phyloP scores from a whole-genome alignment of 345 rosid species.

The Populus nigra region DNA sequence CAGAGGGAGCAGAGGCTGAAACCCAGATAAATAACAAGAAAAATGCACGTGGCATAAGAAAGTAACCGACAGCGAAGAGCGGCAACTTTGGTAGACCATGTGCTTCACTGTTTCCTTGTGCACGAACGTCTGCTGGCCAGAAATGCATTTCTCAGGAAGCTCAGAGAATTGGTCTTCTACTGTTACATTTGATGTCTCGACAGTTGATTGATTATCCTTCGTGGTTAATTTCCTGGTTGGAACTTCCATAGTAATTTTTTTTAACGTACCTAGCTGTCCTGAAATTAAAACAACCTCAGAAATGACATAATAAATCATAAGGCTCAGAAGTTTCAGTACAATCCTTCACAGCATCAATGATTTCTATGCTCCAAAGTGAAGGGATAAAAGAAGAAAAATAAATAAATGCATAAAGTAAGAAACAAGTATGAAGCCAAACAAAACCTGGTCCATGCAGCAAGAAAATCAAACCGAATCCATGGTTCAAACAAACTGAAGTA shows the following conservation, averaged over 20 bases:
- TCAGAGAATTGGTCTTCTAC: conserved; percentile 3
- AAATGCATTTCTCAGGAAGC: conserved; percentile 3
- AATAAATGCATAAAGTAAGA: background rate
- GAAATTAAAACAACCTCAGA: background rate
- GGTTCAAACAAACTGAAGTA: background rate
- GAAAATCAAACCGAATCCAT: background rate
- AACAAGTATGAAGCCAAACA: background rate
- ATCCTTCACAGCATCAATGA: background rate
- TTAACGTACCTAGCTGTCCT: background rate
- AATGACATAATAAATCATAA: no score
- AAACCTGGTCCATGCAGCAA: background rate
- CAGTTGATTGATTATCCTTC: conserved; percentile 15
- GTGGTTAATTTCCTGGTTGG: background rate
- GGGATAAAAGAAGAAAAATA: background rate
- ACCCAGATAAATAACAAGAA: background rate
- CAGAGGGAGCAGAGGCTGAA: background rate
- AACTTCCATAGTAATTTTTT: conserved; percentile 8
- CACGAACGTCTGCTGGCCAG: background rate
- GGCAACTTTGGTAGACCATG: conserved; percentile 24
- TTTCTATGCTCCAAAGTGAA: background rate
- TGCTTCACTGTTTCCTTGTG: conserved; percentile 23
- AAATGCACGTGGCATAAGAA: background rate
- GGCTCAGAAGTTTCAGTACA: background rate
- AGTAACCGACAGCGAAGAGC: conserved; percentile 28
- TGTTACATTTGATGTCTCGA: conserved; percentile 14